phyloP scores from a whole-genome alignment of 2,329 filamentous ascomycete genomes.

The Verticillium klebahnii region DNA sequence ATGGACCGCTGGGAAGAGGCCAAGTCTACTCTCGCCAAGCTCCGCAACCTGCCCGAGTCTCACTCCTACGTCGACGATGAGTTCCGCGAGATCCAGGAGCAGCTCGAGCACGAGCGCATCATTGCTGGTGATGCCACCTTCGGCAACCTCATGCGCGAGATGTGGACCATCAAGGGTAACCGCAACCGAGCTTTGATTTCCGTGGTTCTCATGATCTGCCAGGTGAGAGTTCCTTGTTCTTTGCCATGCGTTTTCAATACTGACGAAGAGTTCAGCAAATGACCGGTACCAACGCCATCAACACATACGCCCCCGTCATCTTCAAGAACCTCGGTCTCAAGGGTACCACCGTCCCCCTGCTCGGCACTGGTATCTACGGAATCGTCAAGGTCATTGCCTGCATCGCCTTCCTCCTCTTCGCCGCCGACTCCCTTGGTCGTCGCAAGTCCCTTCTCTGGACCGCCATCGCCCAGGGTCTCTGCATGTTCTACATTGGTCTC shows the following conservation, averaged over 20 bases:
- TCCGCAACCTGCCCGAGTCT: constrained; percentile 48
- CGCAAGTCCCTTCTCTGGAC: constrained; percentile 56
- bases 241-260: not conserved
- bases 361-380: constrained; percentile 60
- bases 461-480: constrained; percentile 52
- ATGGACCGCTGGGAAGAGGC: constrained; percentile 62
- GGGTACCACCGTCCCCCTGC: constrained; percentile 47
- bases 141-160: constrained; percentile 54
- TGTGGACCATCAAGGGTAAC: constrained; percentile 53
- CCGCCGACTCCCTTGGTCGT: constrained; percentile 55
- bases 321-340: constrained; percentile 29
- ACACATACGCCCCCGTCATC: constrained; percentile 28
- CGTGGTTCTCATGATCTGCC: constrained; percentile 53
- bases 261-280: constrained; percentile 37
- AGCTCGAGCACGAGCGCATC: constrained; percentile 52
- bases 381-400: constrained; percentile 58
- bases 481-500: constrained; percentile 64
- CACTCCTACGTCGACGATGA: constrained; percentile 54
- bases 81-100: constrained; percentile 48
- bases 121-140: constrained; percentile 38
- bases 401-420: constrained; percentile 53
- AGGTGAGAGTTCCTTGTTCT: constrained; percentile 21
- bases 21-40: constrained; percentile 44
- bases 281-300: constrained; percentile 45
- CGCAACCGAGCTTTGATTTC: constrained; percentile 55